phyloP scores from a whole-genome alignment of 164 flowering plant genomes.

The Taxillus chinensis region DNA sequence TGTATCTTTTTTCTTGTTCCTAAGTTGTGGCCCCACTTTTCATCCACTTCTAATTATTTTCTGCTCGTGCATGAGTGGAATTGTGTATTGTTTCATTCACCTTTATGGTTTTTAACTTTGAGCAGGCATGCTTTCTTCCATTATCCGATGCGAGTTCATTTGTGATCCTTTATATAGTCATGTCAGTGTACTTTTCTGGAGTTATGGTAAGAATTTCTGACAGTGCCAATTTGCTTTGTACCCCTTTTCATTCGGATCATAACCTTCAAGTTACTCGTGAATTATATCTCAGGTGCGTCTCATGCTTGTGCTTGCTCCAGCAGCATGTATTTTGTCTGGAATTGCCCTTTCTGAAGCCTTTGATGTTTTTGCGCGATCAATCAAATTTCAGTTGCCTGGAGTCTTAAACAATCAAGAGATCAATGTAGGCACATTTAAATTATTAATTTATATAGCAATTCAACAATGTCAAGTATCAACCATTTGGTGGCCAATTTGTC shows the following conservation, averaged over 20 bases:
- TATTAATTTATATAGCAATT: too few relatives aligned
- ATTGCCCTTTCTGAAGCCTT: constrained; percentile 96
- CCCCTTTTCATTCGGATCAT: background rate
- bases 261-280: constrained; percentile 1
- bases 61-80: background rate
- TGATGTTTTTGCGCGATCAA: constrained; percentile 76
- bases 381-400: constrained; percentile 65
- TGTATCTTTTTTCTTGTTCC: background rate
- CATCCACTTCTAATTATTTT: too few relatives aligned
- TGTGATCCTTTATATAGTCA: constrained; percentile 79
- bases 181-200: constrained; percentile 97
- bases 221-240: background rate
- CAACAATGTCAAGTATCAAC: too few relatives aligned
- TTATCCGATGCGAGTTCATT: constrained; percentile 98
- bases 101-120: constrained; percentile 9
- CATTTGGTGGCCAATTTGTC: background rate
- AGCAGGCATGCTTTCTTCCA: constrained; percentile 90
- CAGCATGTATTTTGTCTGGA: constrained; percentile 97
- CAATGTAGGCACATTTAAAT: constrained; percentile 34
- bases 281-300: constrained; percentile 65
- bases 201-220: constrained; percentile 61
- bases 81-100: background rate
- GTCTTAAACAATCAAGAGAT: constrained; percentile 15
- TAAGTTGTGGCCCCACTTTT: background rate
- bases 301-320: constrained; percentile 99